phyloP scores from a whole-genome alignment of 345 rosid genomes.

The Boechera divaricarpa region DNA sequence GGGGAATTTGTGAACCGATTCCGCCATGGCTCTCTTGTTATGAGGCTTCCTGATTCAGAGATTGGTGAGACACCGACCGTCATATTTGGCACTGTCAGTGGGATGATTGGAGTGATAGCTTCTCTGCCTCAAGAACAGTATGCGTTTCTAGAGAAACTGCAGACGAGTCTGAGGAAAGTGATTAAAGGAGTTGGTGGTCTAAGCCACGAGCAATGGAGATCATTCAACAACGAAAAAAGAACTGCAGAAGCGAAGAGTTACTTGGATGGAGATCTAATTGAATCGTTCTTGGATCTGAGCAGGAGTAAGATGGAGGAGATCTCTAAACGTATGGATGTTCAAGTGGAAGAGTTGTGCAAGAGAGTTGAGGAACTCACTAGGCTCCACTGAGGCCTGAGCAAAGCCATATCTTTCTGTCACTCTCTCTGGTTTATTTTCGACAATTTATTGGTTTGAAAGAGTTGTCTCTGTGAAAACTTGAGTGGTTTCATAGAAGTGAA shows the following conservation, averaged over 20 bases:
- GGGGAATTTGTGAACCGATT: conserved; percentile 93
- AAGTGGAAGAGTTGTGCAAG: conserved; percentile 86
- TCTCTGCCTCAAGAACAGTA: conserved; percentile 86
- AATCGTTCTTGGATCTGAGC: conserved; percentile 80
- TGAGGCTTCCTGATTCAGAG: conserved; percentile 90
- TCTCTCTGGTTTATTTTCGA: not conserved
- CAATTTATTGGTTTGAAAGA: conserved; percentile 2
- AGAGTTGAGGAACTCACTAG: conserved; percentile 88
- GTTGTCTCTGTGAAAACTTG: not conserved
- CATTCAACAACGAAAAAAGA: conserved; percentile 86
- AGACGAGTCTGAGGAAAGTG: conserved; percentile 76
- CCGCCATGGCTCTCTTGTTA: conserved; percentile 94
- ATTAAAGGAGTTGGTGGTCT: conserved; percentile 96
- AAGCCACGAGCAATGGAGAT: conserved; percentile 95
- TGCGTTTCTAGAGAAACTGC: conserved; percentile 76
- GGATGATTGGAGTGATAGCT: conserved; percentile 91
- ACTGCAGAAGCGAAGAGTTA: conserved; percentile 77
- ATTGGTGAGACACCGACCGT: conserved; percentile 85
- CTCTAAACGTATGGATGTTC: conserved; percentile 63
- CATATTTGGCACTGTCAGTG: conserved; percentile 87
- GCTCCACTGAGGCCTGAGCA: conserved; percentile 61
- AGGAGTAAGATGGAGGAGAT: conserved; percentile 81
- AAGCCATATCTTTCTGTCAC: not conserved
- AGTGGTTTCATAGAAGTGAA: not conserved
- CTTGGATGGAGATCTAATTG: conserved; percentile 86